Conservation (phyloP, 139 green algal genomes). For the Tetradesmus lagerheimii region DNA sequence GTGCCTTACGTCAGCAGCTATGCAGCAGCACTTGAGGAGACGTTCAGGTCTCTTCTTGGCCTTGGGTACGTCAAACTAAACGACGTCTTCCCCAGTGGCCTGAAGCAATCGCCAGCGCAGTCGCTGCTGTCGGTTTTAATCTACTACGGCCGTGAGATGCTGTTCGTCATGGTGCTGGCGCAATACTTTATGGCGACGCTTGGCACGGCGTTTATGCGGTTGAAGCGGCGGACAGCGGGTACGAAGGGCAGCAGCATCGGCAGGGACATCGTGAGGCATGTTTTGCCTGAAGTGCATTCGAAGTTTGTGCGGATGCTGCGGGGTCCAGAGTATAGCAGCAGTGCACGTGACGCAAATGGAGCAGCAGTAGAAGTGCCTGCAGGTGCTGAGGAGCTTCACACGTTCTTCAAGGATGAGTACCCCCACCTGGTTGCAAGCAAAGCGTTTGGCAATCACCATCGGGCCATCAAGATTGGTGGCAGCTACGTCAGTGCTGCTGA, state of each 20-base stretch:
- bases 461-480: not conserved
- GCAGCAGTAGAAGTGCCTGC: constrained; percentile 29
- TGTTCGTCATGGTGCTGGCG: constrained; percentile 50
- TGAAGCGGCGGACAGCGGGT: constrained; percentile 36
- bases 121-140: not conserved
- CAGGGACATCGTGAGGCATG: constrained; percentile 27
- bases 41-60: constrained; percentile 42
- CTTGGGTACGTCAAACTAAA: not conserved
- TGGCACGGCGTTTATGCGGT: constrained; percentile 26
- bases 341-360: not conserved
- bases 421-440: constrained; percentile 27
- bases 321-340: not conserved
- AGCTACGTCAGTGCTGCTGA: constrained; percentile 26
- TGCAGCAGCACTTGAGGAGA: constrained; percentile 19
- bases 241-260: not conserved
- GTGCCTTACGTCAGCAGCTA: not conserved
- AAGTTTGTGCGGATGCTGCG: not conserved
- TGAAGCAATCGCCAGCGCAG: not conserved
- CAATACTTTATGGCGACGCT: constrained; percentile 56
- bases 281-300: not conserved
- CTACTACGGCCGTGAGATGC: constrained; percentile 23
- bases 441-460: not conserved
- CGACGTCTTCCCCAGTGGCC: not conserved
- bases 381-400: not conserved
- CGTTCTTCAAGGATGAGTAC: constrained; percentile 33